Base-by-base conservation (phyloP, 129 eudicot species). In the Artemisia argyi region DNA sequence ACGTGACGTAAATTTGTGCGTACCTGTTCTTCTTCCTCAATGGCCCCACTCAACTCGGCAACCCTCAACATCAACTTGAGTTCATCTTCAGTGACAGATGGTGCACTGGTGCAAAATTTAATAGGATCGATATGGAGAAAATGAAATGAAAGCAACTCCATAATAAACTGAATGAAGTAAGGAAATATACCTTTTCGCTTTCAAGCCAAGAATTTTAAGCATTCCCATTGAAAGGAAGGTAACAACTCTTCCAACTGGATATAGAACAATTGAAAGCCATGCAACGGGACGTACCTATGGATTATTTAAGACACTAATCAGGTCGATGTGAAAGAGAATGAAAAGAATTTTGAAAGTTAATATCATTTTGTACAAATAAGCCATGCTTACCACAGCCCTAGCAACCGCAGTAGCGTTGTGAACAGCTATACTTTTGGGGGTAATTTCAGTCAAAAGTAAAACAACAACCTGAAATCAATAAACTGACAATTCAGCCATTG, bases 1-100 rank as follows among this genome's bases (percentile, higher is more conserved):
- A 44, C 35, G 1, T 24, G 17, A 72, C 14, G 61, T 20, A 52
- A 42, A 13, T 64, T 48, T 72, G 60, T 50, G 42, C 11, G 44
- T 79, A 84, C 93, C 85, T 87, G 93, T 66, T 87, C 93, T 84
- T 87, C 93, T 74, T 87, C 93, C 81, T 87, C 93, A 44, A 87
- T 87, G 19, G 93, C 89, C 63, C 93, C 93, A 73, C 93, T 87
- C 72, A 83, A 56, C 73, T 87, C 89, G 0, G 93, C 93, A 76
- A 85, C 93, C 81, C 93, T 76, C 76, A 87, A 65, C 91, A 86
- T 86, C 76, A 86, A 65, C 77, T 86, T 86, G 54, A 86, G 82
- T 73, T 86, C 91, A 71, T 84, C 89, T 80, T 87, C 93, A 73
- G 93, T 87, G 30, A 87, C 89, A 53, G 86, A 82, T 9, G 89